Base-by-base conservation (phyloP, 768 basidiomycete species). In the Sporobolomyces pararoseus region DNA sequence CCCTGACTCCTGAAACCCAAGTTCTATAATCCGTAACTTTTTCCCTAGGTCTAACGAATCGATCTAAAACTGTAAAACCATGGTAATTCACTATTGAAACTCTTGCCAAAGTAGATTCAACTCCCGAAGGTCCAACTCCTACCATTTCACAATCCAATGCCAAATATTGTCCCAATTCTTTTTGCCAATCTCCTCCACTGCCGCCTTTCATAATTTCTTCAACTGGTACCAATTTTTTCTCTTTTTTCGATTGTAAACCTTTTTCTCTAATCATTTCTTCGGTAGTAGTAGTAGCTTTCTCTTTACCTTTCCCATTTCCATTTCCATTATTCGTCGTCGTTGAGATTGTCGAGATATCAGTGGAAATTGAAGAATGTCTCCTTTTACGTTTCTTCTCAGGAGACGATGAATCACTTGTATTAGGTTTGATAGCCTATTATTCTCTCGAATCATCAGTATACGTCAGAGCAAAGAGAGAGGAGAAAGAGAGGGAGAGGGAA, bases 91-190 rank as follows among this genome's bases (percentile, higher is more conserved):
- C 91, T 47, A 96, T 78, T 59, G 89, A 90, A 71, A 95, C 89
- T 37, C 94, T 87, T 2, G 92, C 94, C 19, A 96, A 84, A 0
- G 88, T 87, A 0, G 89, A 91, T 78, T 95, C 91, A 4, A 79
- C 80, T 27, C 90, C 91, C 42, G 87, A 83, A n/a, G 86, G 83
- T 1, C 92, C 92, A n/a, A 95, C 85, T 7, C 93, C 93, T 16
- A 98, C 94, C 92, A 98, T 96, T 80, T 98, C 95, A 76, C 95
- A 98, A 79, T 99, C 95, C 34, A 99, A 81, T 0, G 91, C 86
- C 50, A 89, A 88, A 88, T 42, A 42, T 42, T 42, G 39, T 42
- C 39, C 39, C 6, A 86, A 85, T 67, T 73, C 72, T 25, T 51
- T 31, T 54, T 73, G 72, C 67, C 67, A 73, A 37, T 51, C 59